phyloP scores from a whole-genome alignment of 192 early-diverging fungal genomes.

The Coemansia interrupta region DNA sequence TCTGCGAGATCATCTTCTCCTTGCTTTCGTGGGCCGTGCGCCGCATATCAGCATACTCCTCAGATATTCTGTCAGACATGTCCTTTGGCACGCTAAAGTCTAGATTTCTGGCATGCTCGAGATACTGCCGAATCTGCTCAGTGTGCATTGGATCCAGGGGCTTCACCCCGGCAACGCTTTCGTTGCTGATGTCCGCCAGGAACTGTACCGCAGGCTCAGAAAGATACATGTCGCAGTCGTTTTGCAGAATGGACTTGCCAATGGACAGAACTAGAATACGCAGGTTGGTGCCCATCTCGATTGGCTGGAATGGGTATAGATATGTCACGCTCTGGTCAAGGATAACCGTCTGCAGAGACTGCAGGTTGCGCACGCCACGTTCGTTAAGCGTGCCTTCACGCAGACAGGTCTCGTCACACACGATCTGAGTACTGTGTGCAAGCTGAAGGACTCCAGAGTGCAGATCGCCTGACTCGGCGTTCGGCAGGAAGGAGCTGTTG shows the following conservation, averaged over 20 bases:
- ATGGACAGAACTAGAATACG: constrained; percentile 61
- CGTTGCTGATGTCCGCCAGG: constrained; percentile 11
- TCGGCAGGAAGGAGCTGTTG: constrained; percentile 55
- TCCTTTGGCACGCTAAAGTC: constrained; percentile 61
- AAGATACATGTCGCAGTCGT: constrained; percentile 58
- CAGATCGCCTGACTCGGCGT: constrained; percentile 56
- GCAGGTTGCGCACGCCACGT: constrained; percentile 66
- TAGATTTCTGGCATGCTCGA: constrained; percentile 52
- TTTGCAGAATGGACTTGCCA: constrained; percentile 66
- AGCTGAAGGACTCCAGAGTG: constrained; percentile 65
- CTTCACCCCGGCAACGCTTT: constrained; percentile 6
- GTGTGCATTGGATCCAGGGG: constrained; percentile 53
- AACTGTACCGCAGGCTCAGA: constrained; percentile 19
- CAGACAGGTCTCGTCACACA: constrained; percentile 71
- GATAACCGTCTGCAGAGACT: constrained; percentile 60
- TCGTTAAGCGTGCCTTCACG: constrained; percentile 67
- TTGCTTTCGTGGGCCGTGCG: constrained; percentile 33
- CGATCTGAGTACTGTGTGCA: constrained; percentile 54
- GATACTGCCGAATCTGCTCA: constrained; percentile 56
- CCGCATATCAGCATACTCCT: constrained; percentile 40
- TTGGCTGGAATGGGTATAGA: constrained; percentile 66
- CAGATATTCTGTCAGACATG: constrained; percentile 59
- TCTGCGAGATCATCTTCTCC: constrained; percentile 44
- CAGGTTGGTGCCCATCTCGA: constrained; percentile 67
- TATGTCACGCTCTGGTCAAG: constrained; percentile 63